These are phyloP conservation scores for Suhomyces panamericanus DNA, from an alignment of 1,139 yeast genomes.

Conservation along the genomic window DNA sequence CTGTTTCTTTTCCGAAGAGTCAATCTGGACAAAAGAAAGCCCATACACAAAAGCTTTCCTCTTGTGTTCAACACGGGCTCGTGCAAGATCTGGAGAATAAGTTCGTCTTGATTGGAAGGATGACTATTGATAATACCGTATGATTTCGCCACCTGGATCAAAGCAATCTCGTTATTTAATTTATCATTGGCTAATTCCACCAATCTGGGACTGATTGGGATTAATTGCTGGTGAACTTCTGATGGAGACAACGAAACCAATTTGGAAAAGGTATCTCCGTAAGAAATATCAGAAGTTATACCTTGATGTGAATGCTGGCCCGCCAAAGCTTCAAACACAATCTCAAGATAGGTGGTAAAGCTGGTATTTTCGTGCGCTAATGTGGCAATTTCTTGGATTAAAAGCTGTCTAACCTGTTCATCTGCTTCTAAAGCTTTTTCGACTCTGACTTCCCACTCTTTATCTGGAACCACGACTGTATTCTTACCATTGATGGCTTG, in stretches of 20 bases:
- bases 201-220: constrained; percentile 21
- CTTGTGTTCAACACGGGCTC: constrained; percentile 17
- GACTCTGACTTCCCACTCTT: constrained; percentile 70
- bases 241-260: constrained; percentile 40
- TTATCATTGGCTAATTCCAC: constrained; percentile 26
- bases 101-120: constrained; percentile 21
- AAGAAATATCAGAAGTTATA: constrained; percentile 21
- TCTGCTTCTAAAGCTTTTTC: constrained; percentile 75
- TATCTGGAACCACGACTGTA: constrained; percentile 66
- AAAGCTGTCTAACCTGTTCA: constrained; percentile 43
- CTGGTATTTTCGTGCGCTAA: constrained; percentile 12
- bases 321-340: constrained; percentile 32
- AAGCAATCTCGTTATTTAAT: constrained; percentile 34
- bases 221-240: constrained; percentile 26
- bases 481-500: constrained; percentile 52
- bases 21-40: constrained; percentile 56
- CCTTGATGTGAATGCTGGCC: constrained; percentile 23
- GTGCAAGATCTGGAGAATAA: constrained; percentile 13
- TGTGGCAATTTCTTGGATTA: constrained; percentile 28
- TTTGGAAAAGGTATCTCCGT: constrained; percentile 32
- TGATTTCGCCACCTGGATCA: constrained; percentile 43
- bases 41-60: constrained; percentile 37
- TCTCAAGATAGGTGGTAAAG: constrained; percentile 21
- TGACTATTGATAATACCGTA: constrained; percentile 61
- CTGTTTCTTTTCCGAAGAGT: constrained; percentile 37